A percentile compares a stretch with the other conserved stretches of the same genome.
Conservation (phyloP, 192 early-diverging fungal genomes). For the Allomyces arbusculus region DNA sequence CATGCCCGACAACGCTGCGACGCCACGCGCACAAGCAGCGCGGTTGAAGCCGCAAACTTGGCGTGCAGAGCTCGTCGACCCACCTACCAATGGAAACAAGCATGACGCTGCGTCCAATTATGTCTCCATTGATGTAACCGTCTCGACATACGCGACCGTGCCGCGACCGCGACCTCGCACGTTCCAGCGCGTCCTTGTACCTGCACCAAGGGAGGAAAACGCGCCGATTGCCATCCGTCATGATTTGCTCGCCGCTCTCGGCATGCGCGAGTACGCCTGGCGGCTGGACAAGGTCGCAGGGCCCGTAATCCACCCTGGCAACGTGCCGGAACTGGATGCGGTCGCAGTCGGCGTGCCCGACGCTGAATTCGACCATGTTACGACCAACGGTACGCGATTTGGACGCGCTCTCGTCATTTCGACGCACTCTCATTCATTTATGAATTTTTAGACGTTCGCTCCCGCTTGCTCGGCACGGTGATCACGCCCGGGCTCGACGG, state of each 20-base stretch:
- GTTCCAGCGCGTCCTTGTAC: too few relatives aligned
- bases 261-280: background rate
- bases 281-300: background rate
- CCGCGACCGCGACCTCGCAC: too few relatives aligned
- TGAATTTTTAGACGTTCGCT: background rate
- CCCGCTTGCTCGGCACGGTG: background rate
- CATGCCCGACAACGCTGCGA: too few relatives aligned
- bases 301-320: background rate
- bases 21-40: too few relatives aligned
- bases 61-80: too few relatives aligned
- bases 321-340: background rate
- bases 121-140: too few relatives aligned
- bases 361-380: background rate
- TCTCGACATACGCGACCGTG: too few relatives aligned
- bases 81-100: too few relatives aligned
- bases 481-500: background rate
- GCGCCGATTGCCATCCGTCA: too few relatives aligned
- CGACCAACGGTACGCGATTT: background rate
- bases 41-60: too few relatives aligned
- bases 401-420: background rate
- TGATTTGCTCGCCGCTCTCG: background rate
- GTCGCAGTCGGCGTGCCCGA: background rate
- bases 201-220: too few relatives aligned
- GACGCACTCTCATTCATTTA: background rate
- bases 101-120: too few relatives aligned